Evolutionary conservation across 2,329 filamentous ascomycete species (phyloP), one percentile per base, ranked within the genome.

Genomic region (Curvularia eragrostidis): DNA sequence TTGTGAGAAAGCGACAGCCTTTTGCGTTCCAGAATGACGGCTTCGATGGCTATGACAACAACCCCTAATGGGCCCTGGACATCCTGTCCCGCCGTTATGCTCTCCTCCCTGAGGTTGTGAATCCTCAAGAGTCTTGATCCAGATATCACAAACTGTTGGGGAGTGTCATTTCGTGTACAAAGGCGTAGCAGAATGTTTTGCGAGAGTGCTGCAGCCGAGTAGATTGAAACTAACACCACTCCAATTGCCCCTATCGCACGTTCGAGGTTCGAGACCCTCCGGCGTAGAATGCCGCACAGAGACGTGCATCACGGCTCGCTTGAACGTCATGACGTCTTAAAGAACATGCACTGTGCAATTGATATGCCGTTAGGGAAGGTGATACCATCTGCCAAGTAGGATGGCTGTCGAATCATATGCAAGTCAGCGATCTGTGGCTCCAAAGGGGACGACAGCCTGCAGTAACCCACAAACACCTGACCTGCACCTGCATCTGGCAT

Each of bases 361-460:
- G 56, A 61, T 36, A 50, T 54, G 57, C 64, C 63, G 64, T 64
- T n/a, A 62, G n/a, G 30, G 49, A 54, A 41, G 24, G 24, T 26
- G n/a, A 36, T 54, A 23, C 30, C 49, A 50, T 41, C 48, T 52
- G 51, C 52, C 48, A 49, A 18, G 52, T 59, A 53, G 52, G 53
- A 58, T 57, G 53, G 21, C 23, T 42, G 44, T 30, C 47, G 34
- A 52, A 24, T 47, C 34, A 34, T 39, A 42, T 36, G 15, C n/a
- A 24, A 26, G 24, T 46, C 50, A 10, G 48, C 52, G 48, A 48
- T 49, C 24, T 47, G 32, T 34, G 26, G 12, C 28, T 47, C 13
- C 18, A 57, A 62, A 55, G 55, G 62, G 61, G 41, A 49, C 18
- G 41, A 42, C 23, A 39, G 23, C 24, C 19, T 24, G 41, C 41